Conservation (phyloP, 2,329 filamentous ascomycete species). For the Dothiorella sarmentorum region DNA sequence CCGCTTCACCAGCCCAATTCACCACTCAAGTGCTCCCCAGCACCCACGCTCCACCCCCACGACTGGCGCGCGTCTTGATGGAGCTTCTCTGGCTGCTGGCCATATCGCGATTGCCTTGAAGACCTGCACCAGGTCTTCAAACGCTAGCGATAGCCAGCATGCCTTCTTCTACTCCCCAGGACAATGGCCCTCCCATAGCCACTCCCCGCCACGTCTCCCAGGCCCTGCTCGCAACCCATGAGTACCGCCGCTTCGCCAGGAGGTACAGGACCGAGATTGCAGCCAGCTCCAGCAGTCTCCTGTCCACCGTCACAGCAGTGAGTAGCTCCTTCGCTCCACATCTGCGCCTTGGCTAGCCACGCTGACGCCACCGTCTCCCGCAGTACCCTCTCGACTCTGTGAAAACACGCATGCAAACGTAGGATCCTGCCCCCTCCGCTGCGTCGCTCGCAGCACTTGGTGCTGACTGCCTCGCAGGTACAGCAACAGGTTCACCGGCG, state of each 20-base stretch:
- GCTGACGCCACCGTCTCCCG: conserved; percentile 24
- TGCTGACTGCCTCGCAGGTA: conserved; percentile 22
- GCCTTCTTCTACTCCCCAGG: conserved; percentile 39
- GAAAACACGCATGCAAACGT: conserved; percentile 84
- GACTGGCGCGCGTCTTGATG: conserved; percentile 45
- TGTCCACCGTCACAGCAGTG: conserved; percentile 72
- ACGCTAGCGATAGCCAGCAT: conserved; percentile 46
- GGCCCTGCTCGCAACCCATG: conserved; percentile 3
- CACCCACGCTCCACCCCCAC: not conserved
- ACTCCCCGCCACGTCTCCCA: conserved; percentile 7
- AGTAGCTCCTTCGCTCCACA: conserved; percentile 23
- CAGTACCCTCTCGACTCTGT: conserved; percentile 81
- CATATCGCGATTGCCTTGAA: conserved; percentile 60
- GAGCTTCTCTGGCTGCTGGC: conserved; percentile 50
- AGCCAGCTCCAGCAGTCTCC: conserved; percentile 70
- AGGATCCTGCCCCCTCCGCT: conserved; percentile 22
- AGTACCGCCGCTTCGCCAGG: conserved; percentile 58
- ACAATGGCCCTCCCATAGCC: conserved; percentile 38
- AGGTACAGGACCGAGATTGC: conserved; percentile 77
- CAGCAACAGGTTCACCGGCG: conserved; percentile 68
- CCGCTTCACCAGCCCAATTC: conserved; percentile 11
- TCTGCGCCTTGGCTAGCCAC: not conserved
- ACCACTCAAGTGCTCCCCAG: not conserved
- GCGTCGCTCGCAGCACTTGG: not conserved
- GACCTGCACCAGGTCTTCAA: conserved; percentile 52